Evolutionary conservation across 2,329 filamentous ascomycete species (phyloP).

Genomic region (Alternaria rosae): DNA sequence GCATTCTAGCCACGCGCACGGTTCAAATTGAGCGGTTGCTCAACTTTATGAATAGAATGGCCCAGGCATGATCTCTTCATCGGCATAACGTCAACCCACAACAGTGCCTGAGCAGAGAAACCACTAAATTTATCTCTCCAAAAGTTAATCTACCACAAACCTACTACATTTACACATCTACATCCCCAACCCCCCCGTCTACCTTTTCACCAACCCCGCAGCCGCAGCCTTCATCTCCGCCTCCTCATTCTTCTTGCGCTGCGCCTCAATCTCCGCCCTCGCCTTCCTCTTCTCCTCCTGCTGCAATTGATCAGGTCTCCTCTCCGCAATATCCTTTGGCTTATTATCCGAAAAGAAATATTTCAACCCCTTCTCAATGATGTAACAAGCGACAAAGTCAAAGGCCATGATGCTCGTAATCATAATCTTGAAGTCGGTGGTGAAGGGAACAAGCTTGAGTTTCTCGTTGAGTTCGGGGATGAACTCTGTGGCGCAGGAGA

Average conservation of each 20-base stretch:
- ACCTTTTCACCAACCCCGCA: constrained; percentile 18
- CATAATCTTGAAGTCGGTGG: constrained; percentile 83
- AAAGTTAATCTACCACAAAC: constrained; percentile 3
- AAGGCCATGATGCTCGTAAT: constrained; percentile 85
- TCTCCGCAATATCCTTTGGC: constrained; percentile 89
- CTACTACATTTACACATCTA: not conserved
- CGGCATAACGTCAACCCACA: not conserved
- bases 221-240: constrained; percentile 35
- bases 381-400: constrained; percentile 86
- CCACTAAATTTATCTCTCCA: not conserved
- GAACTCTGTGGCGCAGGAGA: constrained; percentile 93
- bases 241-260: constrained; percentile 45
- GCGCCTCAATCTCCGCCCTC: constrained; percentile 57
- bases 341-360: constrained; percentile 85
- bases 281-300: constrained; percentile 75
- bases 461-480: constrained; percentile 93
- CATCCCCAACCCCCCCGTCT: not conserved
- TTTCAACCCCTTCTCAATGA: constrained; percentile 89
- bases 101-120: not conserved
- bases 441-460: constrained; percentile 91
- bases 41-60: not conserved
- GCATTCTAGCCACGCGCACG: not conserved
- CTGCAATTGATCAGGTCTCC: constrained; percentile 84
- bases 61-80: too few species aligned
- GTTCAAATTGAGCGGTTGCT: not conserved